Evolutionary conservation across 2,329 filamentous ascomycete species (phyloP).

Genomic region (Penicillium expansum): DNA sequence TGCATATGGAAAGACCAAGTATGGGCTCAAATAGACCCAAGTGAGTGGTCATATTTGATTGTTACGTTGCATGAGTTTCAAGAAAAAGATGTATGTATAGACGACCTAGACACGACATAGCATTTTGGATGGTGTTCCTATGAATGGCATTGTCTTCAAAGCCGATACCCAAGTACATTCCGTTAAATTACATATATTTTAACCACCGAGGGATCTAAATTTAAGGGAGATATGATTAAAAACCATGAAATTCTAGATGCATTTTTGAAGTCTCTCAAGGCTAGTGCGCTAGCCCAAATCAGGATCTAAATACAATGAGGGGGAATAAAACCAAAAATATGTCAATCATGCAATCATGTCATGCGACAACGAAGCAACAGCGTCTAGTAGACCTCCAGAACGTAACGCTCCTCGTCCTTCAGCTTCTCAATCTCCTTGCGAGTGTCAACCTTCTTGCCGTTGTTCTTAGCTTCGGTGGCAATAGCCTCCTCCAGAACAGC

Average conservation of each 20-base stretch:
- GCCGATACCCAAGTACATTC: constrained; percentile 18
- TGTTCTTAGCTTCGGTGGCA: constrained; percentile 65
- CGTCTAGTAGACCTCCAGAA: constrained; percentile 93
- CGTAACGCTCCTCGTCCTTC: constrained; percentile 92
- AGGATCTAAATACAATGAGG: constrained; percentile 16
- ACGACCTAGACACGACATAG: constrained; percentile 12
- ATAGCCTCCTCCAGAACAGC: constrained; percentile 92
- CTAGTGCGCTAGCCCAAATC: constrained; percentile 22
- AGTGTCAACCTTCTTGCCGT: constrained; percentile 74
- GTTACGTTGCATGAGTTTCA: constrained; percentile 6
- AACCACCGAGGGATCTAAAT: background rate
- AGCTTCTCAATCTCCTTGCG: constrained; percentile 92
- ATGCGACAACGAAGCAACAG: constrained; percentile 1
- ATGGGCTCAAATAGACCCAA: constrained; percentile 20
- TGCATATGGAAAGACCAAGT: constrained; percentile 70
- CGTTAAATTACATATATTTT: background rate
- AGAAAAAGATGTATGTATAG: constrained; percentile 14
- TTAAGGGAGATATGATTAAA: background rate
- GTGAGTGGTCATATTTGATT: constrained; percentile 27
- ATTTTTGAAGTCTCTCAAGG: constrained; percentile 18
- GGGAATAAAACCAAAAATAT: constrained; percentile 18
- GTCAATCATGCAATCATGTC: constrained; percentile 18
- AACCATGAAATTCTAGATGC: constrained; percentile 5
- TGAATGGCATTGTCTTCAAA: constrained; percentile 3
- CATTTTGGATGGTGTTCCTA: constrained; percentile 2